Conservation (phyloP, 192 early-diverging fungal genomes). For the Backusella mclennaniae region DNA sequence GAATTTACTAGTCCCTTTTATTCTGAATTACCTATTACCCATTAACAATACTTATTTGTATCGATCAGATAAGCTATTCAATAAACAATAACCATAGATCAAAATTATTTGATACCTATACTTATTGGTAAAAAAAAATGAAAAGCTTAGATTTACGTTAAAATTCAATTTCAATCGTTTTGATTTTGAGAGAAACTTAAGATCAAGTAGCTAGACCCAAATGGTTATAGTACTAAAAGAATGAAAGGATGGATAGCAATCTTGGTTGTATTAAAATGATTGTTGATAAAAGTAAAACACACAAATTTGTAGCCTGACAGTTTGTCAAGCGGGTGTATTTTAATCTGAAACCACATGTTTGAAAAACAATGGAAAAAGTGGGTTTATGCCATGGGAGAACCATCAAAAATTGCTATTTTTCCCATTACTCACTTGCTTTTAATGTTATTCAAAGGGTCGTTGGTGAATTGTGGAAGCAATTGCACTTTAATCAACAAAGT, state of each 20-base stretch:
- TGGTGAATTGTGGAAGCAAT: neutral
- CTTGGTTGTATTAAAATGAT: neutral
- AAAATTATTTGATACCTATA: neutral
- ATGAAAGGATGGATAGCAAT: neutral
- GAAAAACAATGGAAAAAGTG: neutral
- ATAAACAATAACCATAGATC: neutral
- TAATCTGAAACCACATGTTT: conserved; percentile 6
- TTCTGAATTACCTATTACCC: neutral
- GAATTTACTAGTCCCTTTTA: neutral
- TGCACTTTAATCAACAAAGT: neutral
- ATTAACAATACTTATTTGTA: neutral
- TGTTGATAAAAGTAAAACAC: neutral
- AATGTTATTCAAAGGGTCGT: neutral
- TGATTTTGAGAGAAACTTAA: too few relatives aligned
- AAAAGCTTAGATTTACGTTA: too few relatives aligned
- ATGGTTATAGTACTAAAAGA: neutral
- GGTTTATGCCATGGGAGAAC: neutral
- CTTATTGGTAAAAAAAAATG: neutral
- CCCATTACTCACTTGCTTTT: neutral
- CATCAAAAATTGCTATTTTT: neutral
- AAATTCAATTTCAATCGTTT: too few relatives aligned
- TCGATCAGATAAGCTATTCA: neutral
- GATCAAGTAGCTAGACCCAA: neutral
- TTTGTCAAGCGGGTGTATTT: neutral
- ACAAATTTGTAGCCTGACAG: neutral